phyloP scores from a whole-genome alignment of 352 stramenopile genomes.

The Pythium myriotylum region DNA sequence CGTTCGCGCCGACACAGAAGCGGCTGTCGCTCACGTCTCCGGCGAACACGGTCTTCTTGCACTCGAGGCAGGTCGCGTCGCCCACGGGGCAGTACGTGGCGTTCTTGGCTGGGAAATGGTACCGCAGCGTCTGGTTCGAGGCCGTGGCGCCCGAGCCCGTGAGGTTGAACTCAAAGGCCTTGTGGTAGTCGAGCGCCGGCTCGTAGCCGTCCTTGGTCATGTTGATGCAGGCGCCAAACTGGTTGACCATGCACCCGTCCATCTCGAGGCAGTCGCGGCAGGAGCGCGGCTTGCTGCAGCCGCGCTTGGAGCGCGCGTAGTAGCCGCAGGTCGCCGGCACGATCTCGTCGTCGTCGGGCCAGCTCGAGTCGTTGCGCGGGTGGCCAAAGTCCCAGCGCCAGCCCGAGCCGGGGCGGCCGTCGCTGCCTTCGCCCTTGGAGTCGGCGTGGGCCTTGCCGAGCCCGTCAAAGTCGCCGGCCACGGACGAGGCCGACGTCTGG shows the following conservation, averaged over 20 bases:
- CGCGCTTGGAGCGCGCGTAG: constrained; percentile 12
- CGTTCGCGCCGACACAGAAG: constrained; percentile 21
- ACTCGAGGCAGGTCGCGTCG: constrained; percentile 14
- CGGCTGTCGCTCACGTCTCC: constrained; percentile 20
- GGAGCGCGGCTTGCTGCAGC: constrained; percentile 14
- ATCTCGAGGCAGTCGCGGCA: constrained; percentile 26
- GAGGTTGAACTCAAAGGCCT: constrained; percentile 17
- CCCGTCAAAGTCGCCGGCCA: neutral
- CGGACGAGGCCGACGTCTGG: constrained; percentile 8
- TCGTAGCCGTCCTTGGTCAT: constrained; percentile 9
- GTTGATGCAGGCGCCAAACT: constrained; percentile 24
- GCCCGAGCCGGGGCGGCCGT: neutral
- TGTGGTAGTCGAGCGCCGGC: constrained; percentile 19
- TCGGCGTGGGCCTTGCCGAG: constrained; percentile 5
- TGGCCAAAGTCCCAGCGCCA: neutral
- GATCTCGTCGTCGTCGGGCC: constrained; percentile 21
- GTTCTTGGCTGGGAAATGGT: constrained; percentile 13
- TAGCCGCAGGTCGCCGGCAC: constrained; percentile 15
- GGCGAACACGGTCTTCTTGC: constrained; percentile 6
- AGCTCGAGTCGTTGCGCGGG: constrained; percentile 2
- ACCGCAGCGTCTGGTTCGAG: constrained; percentile 14
- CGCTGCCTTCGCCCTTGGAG: constrained; percentile 5
- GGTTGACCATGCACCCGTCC: constrained; percentile 26
- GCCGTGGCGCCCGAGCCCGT: neutral
- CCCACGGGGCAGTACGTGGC: constrained; percentile 15